phyloP scores from a whole-genome alignment of 306 rosid genomes.

The Bauhinia variegata region DNA sequence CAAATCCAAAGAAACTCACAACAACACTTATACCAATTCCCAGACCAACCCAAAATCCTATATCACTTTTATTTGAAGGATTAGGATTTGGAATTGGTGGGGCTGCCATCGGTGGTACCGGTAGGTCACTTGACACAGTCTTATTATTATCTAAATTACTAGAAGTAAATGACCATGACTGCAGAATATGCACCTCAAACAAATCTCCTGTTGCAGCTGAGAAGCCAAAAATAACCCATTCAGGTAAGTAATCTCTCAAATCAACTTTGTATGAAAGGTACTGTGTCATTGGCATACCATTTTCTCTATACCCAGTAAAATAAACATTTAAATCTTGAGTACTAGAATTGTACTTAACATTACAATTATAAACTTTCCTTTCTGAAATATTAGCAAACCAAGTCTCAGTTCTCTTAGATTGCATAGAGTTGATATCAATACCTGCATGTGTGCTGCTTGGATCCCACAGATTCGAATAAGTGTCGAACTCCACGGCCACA shows the following conservation, averaged over 20 bases:
- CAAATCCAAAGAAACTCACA: constrained; percentile 15
- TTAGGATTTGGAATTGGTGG: not conserved
- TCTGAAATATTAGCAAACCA: not conserved
- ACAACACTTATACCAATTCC: constrained; percentile 31
- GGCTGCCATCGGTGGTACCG: not conserved
- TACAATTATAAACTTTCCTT: not conserved
- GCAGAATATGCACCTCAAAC: not conserved
- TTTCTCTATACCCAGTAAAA: not conserved
- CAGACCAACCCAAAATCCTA: constrained; percentile 26
- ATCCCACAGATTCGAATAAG: constrained; percentile 5
- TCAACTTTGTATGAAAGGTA: constrained; percentile 10
- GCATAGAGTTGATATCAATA: constrained; percentile 25
- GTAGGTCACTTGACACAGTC: not conserved
- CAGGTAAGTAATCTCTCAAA: constrained; percentile 23
- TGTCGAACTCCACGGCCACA: constrained; percentile 41
- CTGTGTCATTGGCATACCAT: not conserved
- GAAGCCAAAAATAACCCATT: constrained; percentile 33
- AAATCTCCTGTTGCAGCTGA: not conserved
- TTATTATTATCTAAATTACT: constrained; percentile 13
- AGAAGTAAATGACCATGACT: constrained; percentile 2
- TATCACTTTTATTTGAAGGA: not conserved
- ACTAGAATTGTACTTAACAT: not conserved
- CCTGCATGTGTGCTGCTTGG: constrained; percentile 28
- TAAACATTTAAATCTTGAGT: not conserved
- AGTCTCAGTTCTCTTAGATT: not conserved